These are phyloP conservation scores for Fraxinus xanthoxyloides DNA, from an alignment of 305 asterid genomes.

Conservation along the genomic window DNA sequence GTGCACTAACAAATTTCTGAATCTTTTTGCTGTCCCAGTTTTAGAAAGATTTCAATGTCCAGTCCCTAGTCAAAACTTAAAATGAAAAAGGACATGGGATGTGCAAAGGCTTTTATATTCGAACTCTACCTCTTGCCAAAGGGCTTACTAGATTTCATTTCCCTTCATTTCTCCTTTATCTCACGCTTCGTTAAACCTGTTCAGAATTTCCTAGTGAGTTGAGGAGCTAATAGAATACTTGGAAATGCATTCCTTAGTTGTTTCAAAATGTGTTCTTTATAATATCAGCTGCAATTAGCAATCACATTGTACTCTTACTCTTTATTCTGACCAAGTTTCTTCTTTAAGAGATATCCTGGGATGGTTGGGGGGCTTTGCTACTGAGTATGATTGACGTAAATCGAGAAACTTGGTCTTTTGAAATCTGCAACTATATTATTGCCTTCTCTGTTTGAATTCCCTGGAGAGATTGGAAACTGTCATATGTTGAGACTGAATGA, in stretches of 20 bases:
- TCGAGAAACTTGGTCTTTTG: background rate
- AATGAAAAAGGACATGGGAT: background rate
- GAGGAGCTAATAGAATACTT: background rate
- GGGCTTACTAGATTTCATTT: background rate
- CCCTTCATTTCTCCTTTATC: background rate
- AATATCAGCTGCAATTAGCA: background rate
- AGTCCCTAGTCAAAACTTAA: background rate
- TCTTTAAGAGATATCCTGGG: background rate
- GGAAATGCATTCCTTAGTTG: constrained; percentile 3
- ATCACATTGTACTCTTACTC: background rate
- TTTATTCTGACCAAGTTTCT: background rate
- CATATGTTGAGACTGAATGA: background rate
- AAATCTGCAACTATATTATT: constrained; percentile 10
- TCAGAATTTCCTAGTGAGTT: background rate
- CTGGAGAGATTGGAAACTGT: constrained; percentile 8
- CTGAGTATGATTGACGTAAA: background rate
- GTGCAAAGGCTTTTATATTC: background rate
- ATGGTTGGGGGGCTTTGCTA: background rate
- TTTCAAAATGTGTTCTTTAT: background rate
- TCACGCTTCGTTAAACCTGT: constrained; percentile 8
- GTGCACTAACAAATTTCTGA: background rate
- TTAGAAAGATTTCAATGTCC: background rate
- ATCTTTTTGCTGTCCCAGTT: background rate
- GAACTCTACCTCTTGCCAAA: background rate
- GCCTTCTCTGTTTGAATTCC: background rate